A percentile compares a stretch with the other conserved stretches of the same genome.
phyloP scores from a whole-genome alignment of 176 grass and related monocot genomes.

The Musa schizocarpa region DNA sequence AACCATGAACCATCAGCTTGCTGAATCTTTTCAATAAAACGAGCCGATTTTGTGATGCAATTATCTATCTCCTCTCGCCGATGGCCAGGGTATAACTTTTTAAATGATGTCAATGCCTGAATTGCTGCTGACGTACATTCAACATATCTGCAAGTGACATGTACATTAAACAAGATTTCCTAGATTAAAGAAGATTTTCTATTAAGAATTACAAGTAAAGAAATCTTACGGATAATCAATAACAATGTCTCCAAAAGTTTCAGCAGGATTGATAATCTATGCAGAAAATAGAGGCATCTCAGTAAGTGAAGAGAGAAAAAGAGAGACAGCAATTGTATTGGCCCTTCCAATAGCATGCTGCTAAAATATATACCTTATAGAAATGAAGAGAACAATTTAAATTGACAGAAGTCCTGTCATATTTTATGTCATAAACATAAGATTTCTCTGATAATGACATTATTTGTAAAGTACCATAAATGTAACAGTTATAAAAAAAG shows the following conservation, averaged over 20 bases:
- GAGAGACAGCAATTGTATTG: no score
- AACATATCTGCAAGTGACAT: constrained; percentile 54
- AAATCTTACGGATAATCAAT: constrained; percentile 98
- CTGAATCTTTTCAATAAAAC: constrained; percentile 69
- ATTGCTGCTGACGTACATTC: constrained; percentile 95
- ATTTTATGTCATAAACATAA: no score
- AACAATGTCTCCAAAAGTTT: constrained; percentile 89
- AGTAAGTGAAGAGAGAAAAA: constrained; percentile 4
- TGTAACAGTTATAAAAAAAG: no score
- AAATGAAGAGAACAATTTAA: no score
- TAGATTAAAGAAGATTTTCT: constrained; percentile 11
- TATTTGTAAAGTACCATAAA: no score
- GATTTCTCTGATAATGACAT: no score
- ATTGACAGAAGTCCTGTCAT: no score
- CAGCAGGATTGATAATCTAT: constrained; percentile 92
- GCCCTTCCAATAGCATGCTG: no score
- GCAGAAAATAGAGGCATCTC: constrained; percentile 23
- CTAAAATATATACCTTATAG: no score
- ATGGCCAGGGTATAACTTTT: constrained; percentile 71
- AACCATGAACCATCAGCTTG: constrained; percentile 76
- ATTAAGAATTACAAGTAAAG: constrained; percentile 2
- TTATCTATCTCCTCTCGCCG: constrained; percentile 53
- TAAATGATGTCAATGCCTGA: constrained; percentile 84
- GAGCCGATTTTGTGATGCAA: constrained; percentile 64
- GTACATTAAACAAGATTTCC: constrained; percentile 21